Evolutionary conservation across 2,329 filamentous ascomycete genomes (phyloP).

Genomic region (Fusarium oxysporum): DNA sequence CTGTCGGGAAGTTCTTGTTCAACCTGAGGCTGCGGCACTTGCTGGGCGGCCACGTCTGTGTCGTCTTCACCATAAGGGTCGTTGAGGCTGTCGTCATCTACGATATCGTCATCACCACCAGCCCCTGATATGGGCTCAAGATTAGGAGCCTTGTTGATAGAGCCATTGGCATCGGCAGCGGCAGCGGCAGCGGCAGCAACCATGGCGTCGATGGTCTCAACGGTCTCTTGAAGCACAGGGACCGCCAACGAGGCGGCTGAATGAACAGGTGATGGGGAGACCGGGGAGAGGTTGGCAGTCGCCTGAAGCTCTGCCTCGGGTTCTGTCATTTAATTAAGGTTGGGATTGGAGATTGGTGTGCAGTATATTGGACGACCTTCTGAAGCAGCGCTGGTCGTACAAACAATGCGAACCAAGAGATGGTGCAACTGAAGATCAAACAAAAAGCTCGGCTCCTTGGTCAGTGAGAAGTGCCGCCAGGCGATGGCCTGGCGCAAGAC

Average conservation of each 20-base stretch:
- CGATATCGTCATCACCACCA: constrained; percentile 53
- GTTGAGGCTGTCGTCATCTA: constrained; percentile 62
- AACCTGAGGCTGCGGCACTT: constrained; percentile 45
- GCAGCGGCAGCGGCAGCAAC: constrained; percentile 49
- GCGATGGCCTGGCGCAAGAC: constrained; percentile 36
- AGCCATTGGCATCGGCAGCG: constrained; percentile 41
- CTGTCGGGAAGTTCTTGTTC: constrained; percentile 49
- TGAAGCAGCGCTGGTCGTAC: constrained; percentile 33
- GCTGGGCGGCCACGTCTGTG: constrained; percentile 43
- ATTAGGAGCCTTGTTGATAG: constrained; percentile 46
- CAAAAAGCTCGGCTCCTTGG: constrained; percentile 31
- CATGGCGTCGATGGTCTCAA: constrained; percentile 63
- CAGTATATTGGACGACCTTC: constrained; percentile 31
- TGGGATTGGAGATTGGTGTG: constrained; percentile 29
- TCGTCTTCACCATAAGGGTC: constrained; percentile 59
- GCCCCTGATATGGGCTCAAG: constrained; percentile 50
- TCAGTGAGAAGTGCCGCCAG: constrained; percentile 38
- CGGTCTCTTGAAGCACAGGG: constrained; percentile 64
- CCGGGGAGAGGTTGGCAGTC: constrained; percentile 63
- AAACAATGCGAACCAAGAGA: constrained; percentile 33
- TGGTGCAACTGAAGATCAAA: constrained; percentile 31
- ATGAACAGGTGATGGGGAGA: constrained; percentile 63
- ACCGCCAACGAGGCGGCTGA: constrained; percentile 60
- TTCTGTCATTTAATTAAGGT: constrained; percentile 57
- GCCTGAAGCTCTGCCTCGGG: constrained; percentile 60